These are phyloP conservation scores for Melastoma candidum DNA, from an alignment of 441 rosid species.

Conservation along the genomic window DNA sequence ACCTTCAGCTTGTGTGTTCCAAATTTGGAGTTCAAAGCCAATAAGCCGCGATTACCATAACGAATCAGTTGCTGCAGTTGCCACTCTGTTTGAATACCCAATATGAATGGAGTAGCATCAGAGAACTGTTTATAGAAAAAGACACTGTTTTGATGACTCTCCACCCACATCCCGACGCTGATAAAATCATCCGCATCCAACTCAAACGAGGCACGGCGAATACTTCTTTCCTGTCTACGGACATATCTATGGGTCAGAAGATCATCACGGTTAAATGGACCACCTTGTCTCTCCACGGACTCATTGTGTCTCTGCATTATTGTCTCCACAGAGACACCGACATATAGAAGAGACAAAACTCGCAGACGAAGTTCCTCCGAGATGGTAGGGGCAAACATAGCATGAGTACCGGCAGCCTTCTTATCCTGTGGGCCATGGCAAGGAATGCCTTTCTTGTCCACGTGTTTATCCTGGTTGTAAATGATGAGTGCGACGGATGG, in stretches of 20 bases:
- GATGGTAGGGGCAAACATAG: slow-evolving; percentile 94
- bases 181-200: slow-evolving; percentile 66
- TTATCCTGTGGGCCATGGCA: slow-evolving; percentile 94
- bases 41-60: slow-evolving; percentile 65
- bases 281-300: slow-evolving; percentile 78
- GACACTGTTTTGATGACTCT: slow-evolving; percentile 61
- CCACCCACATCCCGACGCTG: slow-evolving; percentile 75
- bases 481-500: slow-evolving; percentile 75
- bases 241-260: slow-evolving; percentile 86
- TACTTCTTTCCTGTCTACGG: slow-evolving; percentile 81
- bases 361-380: slow-evolving; percentile 92
- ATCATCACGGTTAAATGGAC: slow-evolving; percentile 78
- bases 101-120: slow-evolving; percentile 53
- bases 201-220: slow-evolving; percentile 69
- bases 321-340: slow-evolving; percentile 89
- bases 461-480: slow-evolving; percentile 76
- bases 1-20: slow-evolving; percentile 90
- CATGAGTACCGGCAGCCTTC: slow-evolving; percentile 86
- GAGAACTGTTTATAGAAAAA: slow-evolving; percentile 70
- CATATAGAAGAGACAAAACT: slow-evolving; percentile 62
- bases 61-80: slow-evolving; percentile 94
- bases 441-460: slow-evolving; percentile 76
- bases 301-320: slow-evolving; percentile 91
- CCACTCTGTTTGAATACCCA: slow-evolving; percentile 95
- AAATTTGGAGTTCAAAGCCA: slow-evolving; percentile 82